These are phyloP conservation scores for Massarina eburnea DNA, from an alignment of 2,329 filamentous ascomycete species.

Conservation along the genomic window DNA sequence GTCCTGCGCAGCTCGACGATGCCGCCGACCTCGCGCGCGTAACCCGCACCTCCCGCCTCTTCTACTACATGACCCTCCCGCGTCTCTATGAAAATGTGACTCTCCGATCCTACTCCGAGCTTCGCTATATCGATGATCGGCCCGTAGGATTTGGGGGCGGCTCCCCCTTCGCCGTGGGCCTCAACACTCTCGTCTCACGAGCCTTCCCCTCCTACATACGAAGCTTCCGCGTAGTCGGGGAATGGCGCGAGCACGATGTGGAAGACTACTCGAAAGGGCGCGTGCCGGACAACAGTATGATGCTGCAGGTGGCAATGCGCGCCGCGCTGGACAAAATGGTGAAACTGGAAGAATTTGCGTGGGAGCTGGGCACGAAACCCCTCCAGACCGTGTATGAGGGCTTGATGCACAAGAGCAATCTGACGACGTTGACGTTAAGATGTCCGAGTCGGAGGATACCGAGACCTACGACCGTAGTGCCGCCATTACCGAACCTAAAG, in stretches of 20 bases:
- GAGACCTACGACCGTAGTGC: slow-evolving; percentile 58
- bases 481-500: slow-evolving; percentile 58
- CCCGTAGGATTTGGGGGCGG: slow-evolving; percentile 64
- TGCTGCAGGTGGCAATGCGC: slow-evolving; percentile 62
- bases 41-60: slow-evolving; percentile 61
- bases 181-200: slow-evolving; percentile 63
- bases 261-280: slow-evolving; percentile 61
- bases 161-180: slow-evolving; percentile 64
- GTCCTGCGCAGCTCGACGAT: slow-evolving; percentile 56
- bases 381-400: slow-evolving; percentile 61
- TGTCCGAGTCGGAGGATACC: slow-evolving; percentile 60
- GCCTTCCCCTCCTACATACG: slow-evolving; percentile 56
- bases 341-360: slow-evolving; percentile 58
- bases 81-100: slow-evolving; percentile 61
- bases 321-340: slow-evolving; percentile 62
- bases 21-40: slow-evolving; percentile 60
- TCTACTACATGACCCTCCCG: slow-evolving; percentile 66
- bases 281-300: slow-evolving; percentile 65
- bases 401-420: slow-evolving; percentile 51
- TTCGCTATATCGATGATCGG: slow-evolving; percentile 59
- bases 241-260: slow-evolving; percentile 60
- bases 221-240: slow-evolving; percentile 55
- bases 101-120: slow-evolving; percentile 59
- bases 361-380: slow-evolving; percentile 64
- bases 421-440: slow-evolving; percentile 57